These are phyloP conservation scores for Bauhinia variegata DNA, from an alignment of 306 rosid genomes.

Conservation along the genomic window DNA sequence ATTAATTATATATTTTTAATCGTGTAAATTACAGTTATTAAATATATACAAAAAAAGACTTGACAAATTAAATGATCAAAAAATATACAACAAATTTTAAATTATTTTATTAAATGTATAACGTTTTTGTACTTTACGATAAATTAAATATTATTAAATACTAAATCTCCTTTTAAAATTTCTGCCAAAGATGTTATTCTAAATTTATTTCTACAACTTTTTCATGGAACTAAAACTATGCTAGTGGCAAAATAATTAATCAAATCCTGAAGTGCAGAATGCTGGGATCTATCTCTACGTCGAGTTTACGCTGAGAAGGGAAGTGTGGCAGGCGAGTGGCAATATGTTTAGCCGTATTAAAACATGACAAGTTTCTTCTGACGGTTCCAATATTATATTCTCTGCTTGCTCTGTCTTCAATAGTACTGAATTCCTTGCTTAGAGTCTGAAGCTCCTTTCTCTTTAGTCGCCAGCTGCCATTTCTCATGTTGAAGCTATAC, in stretches of 20 bases:
- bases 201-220: too few relatives aligned
- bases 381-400: background rate
- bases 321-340: slow-evolving; percentile 63
- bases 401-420: background rate
- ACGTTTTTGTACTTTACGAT: too few relatives aligned
- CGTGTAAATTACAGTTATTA: too few relatives aligned
- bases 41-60: too few relatives aligned
- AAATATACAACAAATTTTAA: too few relatives aligned
- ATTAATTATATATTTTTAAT: too few relatives aligned
- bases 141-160: too few relatives aligned
- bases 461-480: slow-evolving; percentile 68
- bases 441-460: slow-evolving; percentile 47
- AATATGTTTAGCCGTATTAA: slow-evolving; percentile 52
- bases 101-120: too few relatives aligned
- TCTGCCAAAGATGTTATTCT: too few relatives aligned
- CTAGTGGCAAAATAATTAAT: slow-evolving; percentile 20
- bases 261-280: slow-evolving; percentile 56
- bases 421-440: slow-evolving; percentile 22
- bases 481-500: slow-evolving; percentile 58
- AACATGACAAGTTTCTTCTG: slow-evolving; percentile 35
- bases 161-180: too few relatives aligned
- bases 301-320: slow-evolving; percentile 53
- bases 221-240: too few relatives aligned
- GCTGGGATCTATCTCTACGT: slow-evolving; percentile 44
- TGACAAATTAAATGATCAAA: too few relatives aligned